Evolutionary conservation across 148 eudicot genomes (phyloP), one percentile per base, ranked within the genome.

Genomic region (Camellia japonica): DNA sequence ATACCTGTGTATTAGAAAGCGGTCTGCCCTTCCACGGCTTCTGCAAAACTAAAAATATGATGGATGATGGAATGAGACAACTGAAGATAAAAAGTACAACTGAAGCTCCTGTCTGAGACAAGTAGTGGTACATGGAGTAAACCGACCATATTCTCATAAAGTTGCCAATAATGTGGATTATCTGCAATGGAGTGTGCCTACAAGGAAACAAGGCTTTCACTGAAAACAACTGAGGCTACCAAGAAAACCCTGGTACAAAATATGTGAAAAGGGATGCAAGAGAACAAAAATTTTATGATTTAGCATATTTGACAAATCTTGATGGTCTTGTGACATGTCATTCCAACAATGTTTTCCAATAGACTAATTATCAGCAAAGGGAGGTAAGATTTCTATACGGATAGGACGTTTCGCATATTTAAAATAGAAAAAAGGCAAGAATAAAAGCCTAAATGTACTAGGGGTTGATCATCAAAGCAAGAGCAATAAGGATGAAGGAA

Each of bases 11-110:
- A 81, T 93, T 96, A 70, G 97, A 82, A 43, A 96, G 98, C n/a
- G 99, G 86, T 80, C 98, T 91, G 49, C 99, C 99, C 82, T 85
- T 96, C 99, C 99, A 96, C 47, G 99, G 99, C 83, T 91, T 95
- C 87, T 93, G 99, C 84, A 87, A 42, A 74, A 81, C 79, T 84
- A 96, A 82, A 87, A 96, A 89, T 68, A 93, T 18, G 70, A 93
- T 67, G 51, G 92, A 84, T 67, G 99, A 91, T 18, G 99, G 97
- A 78, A 93, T 89, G n/a, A 96, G 82, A 80, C 99, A 96, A 86
- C 91, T 83, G 84, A 96, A 96, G 80, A 91, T 93, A 80, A 93
- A 96, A 68, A 96, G 88, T 42, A 90, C 90, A 83, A 86, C 98
- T 47, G 98, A 96, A 79, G 98, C 90, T 83, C 96, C 99, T 23